These are phyloP conservation scores for Rhodotorula kratochvilovae DNA, from an alignment of 768 basidiomycete genomes.

Conservation along the genomic window DNA sequence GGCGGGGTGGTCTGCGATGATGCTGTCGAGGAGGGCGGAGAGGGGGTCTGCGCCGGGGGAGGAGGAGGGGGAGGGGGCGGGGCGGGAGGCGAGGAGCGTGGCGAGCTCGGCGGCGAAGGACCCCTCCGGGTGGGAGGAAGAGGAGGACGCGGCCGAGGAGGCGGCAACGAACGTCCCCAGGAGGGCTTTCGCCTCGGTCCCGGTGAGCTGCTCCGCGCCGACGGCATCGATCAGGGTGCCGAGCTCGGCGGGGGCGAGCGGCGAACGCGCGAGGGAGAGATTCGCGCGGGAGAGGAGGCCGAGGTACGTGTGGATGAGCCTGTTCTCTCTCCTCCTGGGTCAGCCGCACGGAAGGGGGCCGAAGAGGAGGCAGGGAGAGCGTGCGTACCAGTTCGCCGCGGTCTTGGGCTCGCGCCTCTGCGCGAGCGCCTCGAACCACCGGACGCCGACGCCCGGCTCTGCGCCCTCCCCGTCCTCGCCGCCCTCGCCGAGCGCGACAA, in stretches of 20 bases:
- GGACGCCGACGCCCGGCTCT: constrained; percentile 55
- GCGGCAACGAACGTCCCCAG: background rate
- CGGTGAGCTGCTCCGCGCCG: constrained; percentile 62
- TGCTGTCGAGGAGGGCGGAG: constrained; percentile 58
- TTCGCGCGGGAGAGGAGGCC: constrained; percentile 66
- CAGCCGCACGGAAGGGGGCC: background rate
- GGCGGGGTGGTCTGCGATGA: constrained; percentile 62
- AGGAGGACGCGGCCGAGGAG: too few relatives aligned
- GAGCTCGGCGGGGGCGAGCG: constrained; percentile 62
- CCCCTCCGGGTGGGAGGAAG: constrained; percentile 44
- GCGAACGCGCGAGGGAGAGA: constrained; percentile 58
- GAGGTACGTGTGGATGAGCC: constrained; percentile 83
- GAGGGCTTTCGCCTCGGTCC: constrained; percentile 43
- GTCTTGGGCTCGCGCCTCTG: constrained; percentile 50
- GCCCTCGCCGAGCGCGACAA: constrained; percentile 65
- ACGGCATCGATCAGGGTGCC: constrained; percentile 75
- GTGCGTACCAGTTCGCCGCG: constrained; percentile 77
- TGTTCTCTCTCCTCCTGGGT: constrained; percentile 45
- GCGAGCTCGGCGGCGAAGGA: constrained; percentile 58
- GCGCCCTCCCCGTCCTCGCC: constrained; percentile 62
- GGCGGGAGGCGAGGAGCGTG: constrained; percentile 60
- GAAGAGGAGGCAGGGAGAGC: background rate
- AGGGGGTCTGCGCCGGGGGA: constrained; percentile 48
- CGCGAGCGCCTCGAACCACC: constrained; percentile 74
- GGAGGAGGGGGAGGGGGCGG: constrained; percentile 1